A percentile compares a stretch with the other conserved stretches of the same genome.
These are phyloP conservation scores for Zymoseptoria tritici DNA, from an alignment of 2,329 filamentous ascomycete species.

Conservation along the genomic window DNA sequence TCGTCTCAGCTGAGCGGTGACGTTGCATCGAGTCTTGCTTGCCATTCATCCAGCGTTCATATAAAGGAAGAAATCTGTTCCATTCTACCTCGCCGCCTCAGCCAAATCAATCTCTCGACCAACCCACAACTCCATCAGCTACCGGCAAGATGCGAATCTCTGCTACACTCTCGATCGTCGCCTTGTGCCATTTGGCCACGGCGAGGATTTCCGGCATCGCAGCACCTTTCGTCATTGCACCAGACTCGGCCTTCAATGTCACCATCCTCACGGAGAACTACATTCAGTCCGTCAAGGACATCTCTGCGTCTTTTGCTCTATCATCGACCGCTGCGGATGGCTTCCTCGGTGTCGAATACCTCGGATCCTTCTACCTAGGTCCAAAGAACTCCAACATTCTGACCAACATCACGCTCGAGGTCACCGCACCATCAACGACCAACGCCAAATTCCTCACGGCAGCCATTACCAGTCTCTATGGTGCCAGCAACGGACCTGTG, in stretches of 20 bases:
- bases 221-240: constrained; percentile 7
- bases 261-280: constrained; percentile 14
- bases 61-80: neutral
- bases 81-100: neutral
- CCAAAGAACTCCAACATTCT: constrained; percentile 11
- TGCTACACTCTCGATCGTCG: neutral
- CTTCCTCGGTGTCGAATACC: constrained; percentile 9
- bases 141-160: neutral
- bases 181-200: neutral
- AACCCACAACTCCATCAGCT: neutral
- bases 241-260: constrained; percentile 6
- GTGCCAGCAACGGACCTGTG: constrained; percentile 8
- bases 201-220: constrained; percentile 13
- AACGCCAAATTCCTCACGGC: constrained; percentile 7
- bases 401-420: constrained; percentile 11
- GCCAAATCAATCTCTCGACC: neutral
- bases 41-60: neutral
- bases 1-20: neutral
- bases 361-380: constrained; percentile 14
- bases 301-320: constrained; percentile 10
- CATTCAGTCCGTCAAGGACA: constrained; percentile 14
- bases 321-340: neutral
- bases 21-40: neutral
- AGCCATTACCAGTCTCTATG: constrained; percentile 12
- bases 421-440: constrained; percentile 6